Evolutionary conservation across 306 rosid genomes (phyloP).

Genomic region (Prunus kanzakura): DNA sequence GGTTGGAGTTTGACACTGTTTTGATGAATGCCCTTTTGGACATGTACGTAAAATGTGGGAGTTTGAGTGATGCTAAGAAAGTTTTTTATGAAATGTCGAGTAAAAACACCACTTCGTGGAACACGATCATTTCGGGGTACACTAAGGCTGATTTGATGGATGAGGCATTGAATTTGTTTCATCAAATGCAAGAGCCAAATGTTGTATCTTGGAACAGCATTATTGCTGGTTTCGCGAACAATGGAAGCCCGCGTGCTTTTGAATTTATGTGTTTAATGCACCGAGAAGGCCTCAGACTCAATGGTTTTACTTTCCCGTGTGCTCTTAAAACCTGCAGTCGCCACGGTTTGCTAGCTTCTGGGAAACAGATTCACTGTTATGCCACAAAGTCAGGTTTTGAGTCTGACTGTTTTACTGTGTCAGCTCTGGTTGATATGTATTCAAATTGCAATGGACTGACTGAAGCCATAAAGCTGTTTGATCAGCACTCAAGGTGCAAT

Average conservation of each 20-base stretch:
- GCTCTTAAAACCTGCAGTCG: constrained; percentile 59
- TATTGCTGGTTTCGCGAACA: constrained; percentile 62
- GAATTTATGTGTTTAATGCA: constrained; percentile 65
- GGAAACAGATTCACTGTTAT: constrained; percentile 66
- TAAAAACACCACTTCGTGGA: constrained; percentile 60
- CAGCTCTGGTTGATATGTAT: constrained; percentile 85
- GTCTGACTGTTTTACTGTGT: constrained; percentile 48
- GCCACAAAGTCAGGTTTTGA: constrained; percentile 60
- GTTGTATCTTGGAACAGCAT: constrained; percentile 76
- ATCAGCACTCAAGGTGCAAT: constrained; percentile 29
- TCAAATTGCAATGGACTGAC: constrained; percentile 52
- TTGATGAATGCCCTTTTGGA: constrained; percentile 87
- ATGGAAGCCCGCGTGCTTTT: constrained; percentile 38
- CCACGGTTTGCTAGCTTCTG: constrained; percentile 35
- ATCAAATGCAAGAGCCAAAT: constrained; percentile 60
- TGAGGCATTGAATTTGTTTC: constrained; percentile 59
- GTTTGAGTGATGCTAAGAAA: constrained; percentile 51
- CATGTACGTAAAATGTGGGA: constrained; percentile 83
- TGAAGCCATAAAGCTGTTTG: constrained; percentile 53
- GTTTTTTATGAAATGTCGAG: constrained; percentile 46
- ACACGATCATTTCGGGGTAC: constrained; percentile 58
- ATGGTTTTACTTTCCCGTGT: constrained; percentile 69
- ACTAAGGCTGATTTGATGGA: constrained; percentile 51
- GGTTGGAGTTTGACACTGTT: constrained; percentile 57
- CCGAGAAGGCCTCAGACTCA: constrained; percentile 48